Evolutionary conservation across 805 yeast species (phyloP), one percentile per base, ranked within the genome.

Genomic region (Cyberlindnera mycetangii): DNA sequence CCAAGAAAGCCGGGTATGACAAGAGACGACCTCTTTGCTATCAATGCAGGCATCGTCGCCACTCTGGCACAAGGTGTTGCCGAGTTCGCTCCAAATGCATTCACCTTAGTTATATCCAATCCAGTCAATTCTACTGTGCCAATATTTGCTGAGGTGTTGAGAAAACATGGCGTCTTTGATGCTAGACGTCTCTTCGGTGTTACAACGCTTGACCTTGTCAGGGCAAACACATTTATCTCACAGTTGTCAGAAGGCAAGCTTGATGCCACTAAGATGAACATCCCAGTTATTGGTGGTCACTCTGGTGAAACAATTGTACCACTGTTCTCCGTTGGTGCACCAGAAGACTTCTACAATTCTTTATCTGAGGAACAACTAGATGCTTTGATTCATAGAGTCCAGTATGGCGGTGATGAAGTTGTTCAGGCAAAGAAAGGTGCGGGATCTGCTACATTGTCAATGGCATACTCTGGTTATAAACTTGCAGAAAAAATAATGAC

Each of bases 1-100:
- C 92, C 93, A 66, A 79, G 93, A 74, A 85, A 85, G 68, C 90
- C 90, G 52, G 93, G 93, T 60, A 85, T 85, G 92, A 81, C 92
- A 56, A 78, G 93, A 70, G 92, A 84, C 66, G 93, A 85, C 66
- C 74, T 85, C 65, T 85, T 85, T 77, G 81, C 81, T 71, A 83
- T 88, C 70, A 85, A 85, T 62, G 93, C 92, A 32, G 82, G 86
- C 25, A 85, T 85, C 67, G 89, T 85, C 47, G 76, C 86, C 69
- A 85, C 81, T 65, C 75, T 85, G 66, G 88, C 88, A 58, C 72
- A 78, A 66, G 79, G 81, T 45, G 76, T 76, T 59, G 89, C 87
- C 45, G 78, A 75, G 33, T 64, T 72, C 66, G 76, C 81, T 44
- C 90, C 90, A 59, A 69, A 78, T 39, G 89, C 89, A 41, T 78